A percentile compares a stretch with the other conserved stretches of the same genome.
Evolutionary conservation across 331 rosid genomes (phyloP).

Genomic region (Malus hybrid): DNA sequence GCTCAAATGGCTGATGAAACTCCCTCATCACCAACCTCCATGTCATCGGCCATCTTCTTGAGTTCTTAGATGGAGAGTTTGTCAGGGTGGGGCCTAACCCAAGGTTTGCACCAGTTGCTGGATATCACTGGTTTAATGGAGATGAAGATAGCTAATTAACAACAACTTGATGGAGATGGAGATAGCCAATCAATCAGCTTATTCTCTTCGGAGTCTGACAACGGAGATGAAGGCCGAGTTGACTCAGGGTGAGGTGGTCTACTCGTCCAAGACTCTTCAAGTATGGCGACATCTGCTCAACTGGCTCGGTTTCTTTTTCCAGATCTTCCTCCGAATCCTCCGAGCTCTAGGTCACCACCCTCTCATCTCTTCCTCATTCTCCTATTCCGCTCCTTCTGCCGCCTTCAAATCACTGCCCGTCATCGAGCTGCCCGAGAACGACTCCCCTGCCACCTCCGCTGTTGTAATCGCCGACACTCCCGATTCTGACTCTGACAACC

Average conservation of each 20-base stretch:
- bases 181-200: neutral
- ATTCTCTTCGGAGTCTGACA: neutral
- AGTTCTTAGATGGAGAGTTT: too few relatives aligned
- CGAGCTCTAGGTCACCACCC: slow-evolving; percentile 75
- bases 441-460: slow-evolving; percentile 34
- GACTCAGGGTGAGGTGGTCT: slow-evolving; percentile 72
- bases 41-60: too few relatives aligned
- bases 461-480: slow-evolving; percentile 36
- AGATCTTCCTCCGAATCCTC: slow-evolving; percentile 77
- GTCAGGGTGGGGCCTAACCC: too few relatives aligned
- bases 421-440: slow-evolving; percentile 54
- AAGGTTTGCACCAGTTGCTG: too few relatives aligned
- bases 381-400: slow-evolving; percentile 23
- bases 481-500: slow-evolving; percentile 17
- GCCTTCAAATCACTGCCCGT: slow-evolving; percentile 78
- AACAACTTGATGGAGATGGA: too few relatives aligned
- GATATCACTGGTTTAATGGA: too few relatives aligned
- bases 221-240: slow-evolving; percentile 64
- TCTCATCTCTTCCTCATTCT: slow-evolving; percentile 41
- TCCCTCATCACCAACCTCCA: too few relatives aligned
- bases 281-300: slow-evolving; percentile 73
- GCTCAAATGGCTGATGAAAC: too few relatives aligned
- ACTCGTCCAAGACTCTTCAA: slow-evolving; percentile 65
- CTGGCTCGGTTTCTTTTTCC: slow-evolving; percentile 82
- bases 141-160: too few relatives aligned